Base-by-base conservation (phyloP, 1,284 basidiomycete species). In the Cryptococcus sp. region DNA sequence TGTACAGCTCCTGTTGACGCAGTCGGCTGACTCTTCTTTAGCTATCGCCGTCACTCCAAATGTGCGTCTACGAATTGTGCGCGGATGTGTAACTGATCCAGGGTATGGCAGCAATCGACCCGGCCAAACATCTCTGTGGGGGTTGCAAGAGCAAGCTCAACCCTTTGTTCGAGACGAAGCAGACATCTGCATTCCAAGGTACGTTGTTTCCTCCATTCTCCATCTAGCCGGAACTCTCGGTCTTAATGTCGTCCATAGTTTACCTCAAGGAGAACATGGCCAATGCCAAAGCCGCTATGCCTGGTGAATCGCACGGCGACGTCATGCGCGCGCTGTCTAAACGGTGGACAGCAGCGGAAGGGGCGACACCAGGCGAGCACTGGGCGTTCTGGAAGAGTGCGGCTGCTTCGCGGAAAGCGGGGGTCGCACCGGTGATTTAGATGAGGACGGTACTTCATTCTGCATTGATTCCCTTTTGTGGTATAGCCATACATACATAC, bases 191-290 rank as follows among this genome's bases (percentile, higher is more conserved):
- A 0, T 77, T 72, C 58, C 74, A 76, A 54, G 47, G 72, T 74
- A 50, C 47, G 70, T 62, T 7, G 15, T 33, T 2, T n/a, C 35
- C 24, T 47, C 43, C 16, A 24, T 12, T 13, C 18, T 21, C 33
- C 21, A 16, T 3, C 15, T 15, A 16, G 6, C 9, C 15, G 46
- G 23, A 50, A 15, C 28, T 33, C 28, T 5, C 28, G 28, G 12
- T 8, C 24, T n/a, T n/a, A n/a, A n/a, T n/a, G n/a, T n/a, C 28
- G 9, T 33, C 20, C 12, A 11, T 50, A 75, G 71, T 58, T 0
- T 77, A 70, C 52, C 60, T 76, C 9, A 73, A 72, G 53, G 62
- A 62, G 18, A 71, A 77, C 57, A 69, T 75, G 69, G 61, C 64
- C 48, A 52, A 60, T 11, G 75, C 74, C 3, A 74, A 73, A 57